phyloP scores from a whole-genome alignment of 2,329 filamentous ascomycete species.

The Nannizzia gypsea region DNA sequence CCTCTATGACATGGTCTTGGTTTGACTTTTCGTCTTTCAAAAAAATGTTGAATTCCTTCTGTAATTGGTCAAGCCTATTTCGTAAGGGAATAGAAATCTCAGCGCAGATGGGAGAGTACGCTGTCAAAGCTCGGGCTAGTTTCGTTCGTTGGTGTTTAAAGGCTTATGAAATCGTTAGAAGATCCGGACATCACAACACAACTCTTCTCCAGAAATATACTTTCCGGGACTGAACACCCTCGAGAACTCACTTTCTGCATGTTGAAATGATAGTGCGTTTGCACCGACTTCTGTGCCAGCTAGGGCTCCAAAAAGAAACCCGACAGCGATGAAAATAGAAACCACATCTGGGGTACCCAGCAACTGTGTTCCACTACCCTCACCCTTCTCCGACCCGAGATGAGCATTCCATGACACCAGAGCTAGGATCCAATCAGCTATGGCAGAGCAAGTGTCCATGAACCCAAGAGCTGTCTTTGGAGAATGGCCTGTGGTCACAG shows the following conservation, averaged over 20 bases:
- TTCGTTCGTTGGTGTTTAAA: constrained; percentile 23
- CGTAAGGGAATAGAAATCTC: constrained; percentile 30
- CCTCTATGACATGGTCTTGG: constrained; percentile 32
- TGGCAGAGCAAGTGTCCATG: constrained; percentile 23
- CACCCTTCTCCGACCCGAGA: constrained; percentile 15
- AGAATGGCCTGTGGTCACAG: constrained; percentile 25
- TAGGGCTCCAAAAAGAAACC: constrained; percentile 30
- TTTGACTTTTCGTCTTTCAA: constrained; percentile 32
- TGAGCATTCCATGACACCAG: constrained; percentile 27
- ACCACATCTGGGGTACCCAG: constrained; percentile 25
- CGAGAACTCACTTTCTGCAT: constrained; percentile 22
- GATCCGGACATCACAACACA: background rate
- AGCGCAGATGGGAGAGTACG: constrained; percentile 31
- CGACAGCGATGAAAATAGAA: constrained; percentile 31
- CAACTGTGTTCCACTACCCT: constrained; percentile 16
- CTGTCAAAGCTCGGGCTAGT: constrained; percentile 29
- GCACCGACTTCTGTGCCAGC: constrained; percentile 27
- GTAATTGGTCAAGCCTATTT: constrained; percentile 29
- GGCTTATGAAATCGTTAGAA: background rate
- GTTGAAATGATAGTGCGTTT: constrained; percentile 26
- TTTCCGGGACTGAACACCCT: background rate
- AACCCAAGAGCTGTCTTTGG: constrained; percentile 24
- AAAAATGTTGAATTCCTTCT: constrained; percentile 33
- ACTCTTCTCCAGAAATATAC: background rate
- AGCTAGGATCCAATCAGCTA: constrained; percentile 30